phyloP scores from a whole-genome alignment of 139 green algal species.

The Tetraselmis chui region DNA sequence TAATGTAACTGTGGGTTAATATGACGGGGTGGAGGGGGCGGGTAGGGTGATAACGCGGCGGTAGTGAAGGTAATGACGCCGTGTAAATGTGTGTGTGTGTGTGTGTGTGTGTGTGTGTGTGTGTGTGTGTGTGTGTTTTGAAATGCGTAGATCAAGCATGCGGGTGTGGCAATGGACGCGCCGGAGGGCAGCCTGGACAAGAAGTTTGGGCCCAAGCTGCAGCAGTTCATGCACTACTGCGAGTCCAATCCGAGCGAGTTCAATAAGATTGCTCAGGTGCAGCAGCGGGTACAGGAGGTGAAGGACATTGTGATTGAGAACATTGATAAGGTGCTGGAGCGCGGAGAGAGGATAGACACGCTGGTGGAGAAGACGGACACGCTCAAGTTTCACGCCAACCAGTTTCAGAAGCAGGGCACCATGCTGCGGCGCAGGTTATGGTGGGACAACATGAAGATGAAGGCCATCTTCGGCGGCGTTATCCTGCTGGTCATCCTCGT shows the following conservation, averaged over 20 bases:
- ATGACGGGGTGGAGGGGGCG: not conserved
- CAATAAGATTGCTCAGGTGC: constrained; percentile 36
- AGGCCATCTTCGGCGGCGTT: constrained; percentile 29
- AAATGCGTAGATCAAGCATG: not conserved
- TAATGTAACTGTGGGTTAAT: too few relatives aligned
- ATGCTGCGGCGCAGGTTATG: constrained; percentile 37
- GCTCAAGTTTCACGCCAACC: constrained; percentile 29
- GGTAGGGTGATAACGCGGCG: not conserved
- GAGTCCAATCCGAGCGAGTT: constrained; percentile 35
- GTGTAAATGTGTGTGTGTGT: too few relatives aligned
- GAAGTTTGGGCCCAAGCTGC: constrained; percentile 34
- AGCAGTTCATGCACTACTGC: constrained; percentile 41
- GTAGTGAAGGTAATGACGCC: too few relatives aligned
- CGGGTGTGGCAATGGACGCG: constrained; percentile 1
- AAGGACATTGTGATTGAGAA: constrained; percentile 2
- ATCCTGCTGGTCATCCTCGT: constrained; percentile 29
- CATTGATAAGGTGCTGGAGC: constrained; percentile 30
- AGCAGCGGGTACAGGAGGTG: constrained; percentile 16
- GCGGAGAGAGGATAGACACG: constrained; percentile 57
- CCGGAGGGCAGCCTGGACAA: constrained; percentile 19
- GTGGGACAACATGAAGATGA: constrained; percentile 56
- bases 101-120: too few relatives aligned
- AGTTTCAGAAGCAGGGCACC: constrained; percentile 36
- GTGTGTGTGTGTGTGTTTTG: too few relatives aligned
- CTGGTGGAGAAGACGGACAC: constrained; percentile 52